Evolutionary conservation across 140 eudicot species (phyloP).

Genomic region (Erigeron philadelphicus): DNA sequence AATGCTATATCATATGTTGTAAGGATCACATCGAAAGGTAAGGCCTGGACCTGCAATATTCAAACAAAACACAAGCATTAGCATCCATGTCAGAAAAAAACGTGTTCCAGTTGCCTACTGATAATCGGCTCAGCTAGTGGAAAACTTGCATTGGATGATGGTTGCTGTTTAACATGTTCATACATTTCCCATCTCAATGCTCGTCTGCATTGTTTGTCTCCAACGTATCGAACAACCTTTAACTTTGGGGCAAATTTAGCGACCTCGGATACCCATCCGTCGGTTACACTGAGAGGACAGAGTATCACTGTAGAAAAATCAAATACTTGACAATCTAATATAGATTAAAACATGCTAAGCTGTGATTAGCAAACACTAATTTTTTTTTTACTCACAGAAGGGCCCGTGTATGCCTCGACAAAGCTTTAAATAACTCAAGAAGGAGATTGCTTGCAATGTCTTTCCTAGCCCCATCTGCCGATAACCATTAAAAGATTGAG

Average conservation of each 20-base stretch:
- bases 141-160: conserved; percentile 48
- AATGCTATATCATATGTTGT: conserved; percentile 92
- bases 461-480: conserved; percentile 97
- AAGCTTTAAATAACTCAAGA: conserved; percentile 71
- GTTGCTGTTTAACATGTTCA: conserved; percentile 47
- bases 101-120: background rate
- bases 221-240: conserved; percentile 62
- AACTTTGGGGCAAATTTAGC: conserved; percentile 67
- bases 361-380: background rate
- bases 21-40: conserved; percentile 92
- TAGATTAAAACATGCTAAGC: conserved; percentile 6
- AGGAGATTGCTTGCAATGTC: conserved; percentile 88
- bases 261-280: conserved; percentile 86
- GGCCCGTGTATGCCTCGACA: conserved; percentile 58
- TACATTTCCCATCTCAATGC: conserved; percentile 52
- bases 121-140: conserved; percentile 3
- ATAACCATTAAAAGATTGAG: conserved; percentile 7
- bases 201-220: conserved; percentile 74
- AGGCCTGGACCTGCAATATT: conserved; percentile 45
- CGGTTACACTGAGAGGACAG: conserved; percentile 93
- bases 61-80: conserved; percentile 23
- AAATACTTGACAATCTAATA: background rate
- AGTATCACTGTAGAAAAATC: conserved; percentile 62
- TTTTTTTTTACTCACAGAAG: conserved; percentile 49
- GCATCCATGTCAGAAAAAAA: background rate